Evolutionary conservation across 371 early-diverging fungal species (phyloP).

Genomic region (Dentiscutata heterogama): DNA sequence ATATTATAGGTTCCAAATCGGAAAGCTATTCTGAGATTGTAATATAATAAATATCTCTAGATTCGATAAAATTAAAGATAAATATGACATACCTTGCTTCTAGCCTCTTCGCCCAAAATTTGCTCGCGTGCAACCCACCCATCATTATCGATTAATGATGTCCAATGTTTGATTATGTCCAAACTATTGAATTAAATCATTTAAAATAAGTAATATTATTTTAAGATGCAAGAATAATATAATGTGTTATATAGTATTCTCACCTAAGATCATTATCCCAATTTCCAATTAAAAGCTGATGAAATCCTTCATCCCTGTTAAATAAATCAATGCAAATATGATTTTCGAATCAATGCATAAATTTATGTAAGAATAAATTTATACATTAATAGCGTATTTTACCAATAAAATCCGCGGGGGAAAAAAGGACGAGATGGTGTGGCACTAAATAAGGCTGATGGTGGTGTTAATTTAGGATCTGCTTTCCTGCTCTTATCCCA

Average conservation of each 20-base stretch:
- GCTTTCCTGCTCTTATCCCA: slow-evolving; percentile 53
- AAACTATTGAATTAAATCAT: slow-evolving; percentile 55
- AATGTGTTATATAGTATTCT: background rate
- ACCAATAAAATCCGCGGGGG: slow-evolving; percentile 96
- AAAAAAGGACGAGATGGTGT: slow-evolving; percentile 95
- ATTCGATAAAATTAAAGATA: background rate
- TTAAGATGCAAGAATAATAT: background rate
- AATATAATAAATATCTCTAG: too few relatives aligned
- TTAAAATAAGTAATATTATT: background rate
- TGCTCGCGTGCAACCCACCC: slow-evolving; percentile 98
- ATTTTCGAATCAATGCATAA: background rate
- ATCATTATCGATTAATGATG: slow-evolving; percentile 77
- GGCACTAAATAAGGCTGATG: slow-evolving; percentile 81
- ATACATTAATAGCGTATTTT: background rate
- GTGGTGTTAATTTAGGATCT: slow-evolving; percentile 68
- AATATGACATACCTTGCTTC: slow-evolving; percentile 73
- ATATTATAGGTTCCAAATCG: background rate
- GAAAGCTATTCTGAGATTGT: background rate
- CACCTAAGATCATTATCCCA: slow-evolving; percentile 90
- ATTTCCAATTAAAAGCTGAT: slow-evolving; percentile 83
- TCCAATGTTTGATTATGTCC: slow-evolving; percentile 87
- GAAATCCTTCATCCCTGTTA: slow-evolving; percentile 94
- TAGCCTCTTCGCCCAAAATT: slow-evolving; percentile 93
- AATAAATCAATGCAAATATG: background rate
- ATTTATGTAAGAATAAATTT: background rate